phyloP scores from a whole-genome alignment of 139 green algal genomes.

The Chlorella ohadii region DNA sequence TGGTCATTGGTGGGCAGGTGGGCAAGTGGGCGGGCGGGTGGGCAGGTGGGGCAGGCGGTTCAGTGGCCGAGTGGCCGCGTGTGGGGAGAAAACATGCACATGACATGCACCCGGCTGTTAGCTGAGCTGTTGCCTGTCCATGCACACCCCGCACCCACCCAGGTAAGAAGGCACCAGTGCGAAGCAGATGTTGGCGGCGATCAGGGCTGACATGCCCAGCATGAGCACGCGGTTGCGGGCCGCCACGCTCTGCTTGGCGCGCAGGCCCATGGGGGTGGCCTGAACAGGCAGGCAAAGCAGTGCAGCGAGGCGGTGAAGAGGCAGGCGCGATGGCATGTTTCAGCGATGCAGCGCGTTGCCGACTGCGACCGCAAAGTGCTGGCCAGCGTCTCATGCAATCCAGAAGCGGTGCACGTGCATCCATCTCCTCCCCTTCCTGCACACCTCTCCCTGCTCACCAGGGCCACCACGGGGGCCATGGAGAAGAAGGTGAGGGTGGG shows the following conservation, averaged over 20 bases:
- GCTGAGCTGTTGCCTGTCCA: too few species aligned
- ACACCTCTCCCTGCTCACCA: conserved; percentile 18
- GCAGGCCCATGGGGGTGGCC: conserved; percentile 64
- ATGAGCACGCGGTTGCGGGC: conserved; percentile 74
- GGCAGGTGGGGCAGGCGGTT: neutral
- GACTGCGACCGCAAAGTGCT: too few species aligned
- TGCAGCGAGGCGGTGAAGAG: too few species aligned
- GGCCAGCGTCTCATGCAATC: too few species aligned
- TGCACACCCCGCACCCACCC: too few species aligned
- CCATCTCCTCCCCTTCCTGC: neutral
- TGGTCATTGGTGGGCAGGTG: neutral
- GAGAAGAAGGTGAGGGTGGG: conserved; percentile 75
- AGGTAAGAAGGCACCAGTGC: conserved; percentile 32
- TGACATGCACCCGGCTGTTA: too few species aligned
- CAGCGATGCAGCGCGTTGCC: too few species aligned
- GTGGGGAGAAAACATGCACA: too few species aligned
- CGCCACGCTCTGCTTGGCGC: conserved; percentile 59
- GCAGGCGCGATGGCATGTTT: too few species aligned
- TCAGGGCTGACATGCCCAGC: conserved; percentile 72
- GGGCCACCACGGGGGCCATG: conserved; percentile 71
- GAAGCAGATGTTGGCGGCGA: conserved; percentile 69
- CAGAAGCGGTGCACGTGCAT: too few species aligned
- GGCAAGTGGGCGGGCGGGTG: neutral
- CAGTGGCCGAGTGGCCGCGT: too few species aligned
- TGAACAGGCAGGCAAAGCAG: too few species aligned